Evolutionary conservation across 2,329 filamentous ascomycete species (phyloP), one percentile per base, ranked within the genome.

Genomic region (Pseudophaeomoniella oleicola): DNA sequence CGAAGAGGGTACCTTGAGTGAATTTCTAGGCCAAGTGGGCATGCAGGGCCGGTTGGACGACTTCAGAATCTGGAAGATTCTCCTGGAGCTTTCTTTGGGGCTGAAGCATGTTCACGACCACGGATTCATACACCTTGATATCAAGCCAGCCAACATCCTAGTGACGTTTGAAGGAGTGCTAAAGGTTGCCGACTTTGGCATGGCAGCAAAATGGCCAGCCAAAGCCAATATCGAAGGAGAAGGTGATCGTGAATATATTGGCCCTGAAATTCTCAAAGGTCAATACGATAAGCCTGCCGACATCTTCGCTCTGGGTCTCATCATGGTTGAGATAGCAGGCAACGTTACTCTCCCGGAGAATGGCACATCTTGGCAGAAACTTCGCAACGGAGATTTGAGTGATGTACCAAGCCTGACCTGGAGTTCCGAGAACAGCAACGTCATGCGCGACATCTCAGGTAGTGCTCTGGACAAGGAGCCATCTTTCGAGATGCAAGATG

Each of bases 21-120:
- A 76, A 12, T 98, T 96, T 53, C 68, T 98, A 18, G 71, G 75
- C n/a, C 74, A 81, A 39, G 75, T 85, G 41, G 90, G 90, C 16
- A 71, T 79, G 42, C 85, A 82, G 53, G 87, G 85, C 33, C 75
- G 88, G 47, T 63, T 98, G 45, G 90, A 98, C 58, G 90, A 96
- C 56, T 98, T 98, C 61, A 75, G 90, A 42, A 94, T 96, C 57
- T 98, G 90, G 85, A 98, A 98, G 64, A 88, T 96, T 39, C 64
- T 96, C 48, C 72, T 94, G 30, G 90, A 98, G 56, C 60, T 94
- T 40, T 72, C 78, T 50, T 64, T 81, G 66, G 90, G 90, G 27
- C 58, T 98, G 43, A 80, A 85, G 56, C 81, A 88, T 43, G 90
- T 98, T 35, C 90, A 98, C 52, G 75, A 87, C 47, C 78, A 78